Evolutionary conservation across 192 early-diverging fungal genomes (phyloP), one percentile per base, ranked within the genome.

Genomic region (Backusella sp.): DNA sequence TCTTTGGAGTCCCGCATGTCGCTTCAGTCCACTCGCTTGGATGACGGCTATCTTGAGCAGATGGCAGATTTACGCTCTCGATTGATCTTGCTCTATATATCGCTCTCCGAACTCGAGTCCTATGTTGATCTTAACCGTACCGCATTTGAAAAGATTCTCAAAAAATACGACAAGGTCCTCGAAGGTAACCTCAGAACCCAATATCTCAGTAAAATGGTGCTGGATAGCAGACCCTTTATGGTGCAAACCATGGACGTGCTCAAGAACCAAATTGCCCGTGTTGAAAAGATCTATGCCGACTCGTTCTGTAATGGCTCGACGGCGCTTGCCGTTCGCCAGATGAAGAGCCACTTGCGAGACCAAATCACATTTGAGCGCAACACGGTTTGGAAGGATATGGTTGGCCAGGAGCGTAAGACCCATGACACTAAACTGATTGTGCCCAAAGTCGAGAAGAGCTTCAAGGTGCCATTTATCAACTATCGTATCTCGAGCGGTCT

Each of bases 141-240:
- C 6, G 96, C 94, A 30, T 97, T 97, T 81, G 80, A 85, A 85
- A 97, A 97, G 80, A 93, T 96, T 79, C 79, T 95, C 39, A 97
- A 97, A 82, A 96, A 97, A 85, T 95, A 92, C 80, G 94, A 96
- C 82, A 96, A 96, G 79, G 88, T 96, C 6, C 91, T 91, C 9
- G 83, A 86, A 17, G 89, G 86, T 36, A 77, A 78, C 15, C 78
- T 84, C 6, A 75, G 80, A 39, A 11, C 68, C 19, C 70, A 75
- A 8, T 86, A 86, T 39, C 77, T 86, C 36, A 76, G 76, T 12
- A 83, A 82, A 56, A 79, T 84, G 37, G 89, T 94, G 0, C 82
- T 91, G n/a, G 66, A 78, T 4, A 80, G 86, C 0, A 80, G 84
- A 26, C 87, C 90, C 1, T 94, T 90, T 81, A 83, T 86, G 62